Conservation (phyloP, 345 rosid genomes). For the Salix suchowensis region DNA sequence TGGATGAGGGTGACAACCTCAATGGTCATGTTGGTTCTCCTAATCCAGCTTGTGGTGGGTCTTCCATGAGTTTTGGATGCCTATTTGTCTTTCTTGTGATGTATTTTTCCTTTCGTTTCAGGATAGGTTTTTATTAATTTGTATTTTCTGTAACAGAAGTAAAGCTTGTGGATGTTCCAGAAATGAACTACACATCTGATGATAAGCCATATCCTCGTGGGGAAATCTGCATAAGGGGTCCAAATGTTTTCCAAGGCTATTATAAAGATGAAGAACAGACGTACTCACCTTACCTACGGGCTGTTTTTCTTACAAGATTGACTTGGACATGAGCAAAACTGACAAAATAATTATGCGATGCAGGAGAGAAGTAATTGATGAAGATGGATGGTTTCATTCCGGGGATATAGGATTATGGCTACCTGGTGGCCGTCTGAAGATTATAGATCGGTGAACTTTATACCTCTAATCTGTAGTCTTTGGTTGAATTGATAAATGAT, state of each 20-base stretch:
- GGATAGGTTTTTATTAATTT: background rate
- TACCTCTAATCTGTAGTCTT: background rate
- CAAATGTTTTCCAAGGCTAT: slow-evolving; percentile 75
- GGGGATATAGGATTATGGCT: slow-evolving; percentile 95
- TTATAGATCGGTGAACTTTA: slow-evolving; percentile 70
- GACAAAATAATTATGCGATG: slow-evolving; percentile 13
- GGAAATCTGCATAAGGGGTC: slow-evolving; percentile 97
- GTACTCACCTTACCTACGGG: slow-evolving; percentile 32
- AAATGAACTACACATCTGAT: slow-evolving; percentile 88
- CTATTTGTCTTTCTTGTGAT: background rate
- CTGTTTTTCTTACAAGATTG: slow-evolving; percentile 10
- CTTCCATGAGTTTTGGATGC: slow-evolving; percentile 1
- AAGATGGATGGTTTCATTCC: slow-evolving; percentile 93
- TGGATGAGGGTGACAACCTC: slow-evolving; percentile 60
- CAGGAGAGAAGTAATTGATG: slow-evolving; percentile 90
- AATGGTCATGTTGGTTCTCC: slow-evolving; percentile 96
- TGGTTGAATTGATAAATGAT: background rate
- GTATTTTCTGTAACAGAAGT: slow-evolving; percentile 47
- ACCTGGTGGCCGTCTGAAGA: slow-evolving; percentile 89
- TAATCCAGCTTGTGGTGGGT: slow-evolving; percentile 87
- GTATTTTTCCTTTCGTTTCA: background rate
- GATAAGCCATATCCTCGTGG: slow-evolving; percentile 92
- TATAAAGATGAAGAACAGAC: slow-evolving; percentile 90
- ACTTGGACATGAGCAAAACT: slow-evolving; percentile 1
- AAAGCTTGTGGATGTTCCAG: slow-evolving; percentile 94